Evolutionary conservation across 75 land plant genomes (phyloP), one percentile per base, ranked within the genome.

Genomic region (Selaginella tamariscina): DNA sequence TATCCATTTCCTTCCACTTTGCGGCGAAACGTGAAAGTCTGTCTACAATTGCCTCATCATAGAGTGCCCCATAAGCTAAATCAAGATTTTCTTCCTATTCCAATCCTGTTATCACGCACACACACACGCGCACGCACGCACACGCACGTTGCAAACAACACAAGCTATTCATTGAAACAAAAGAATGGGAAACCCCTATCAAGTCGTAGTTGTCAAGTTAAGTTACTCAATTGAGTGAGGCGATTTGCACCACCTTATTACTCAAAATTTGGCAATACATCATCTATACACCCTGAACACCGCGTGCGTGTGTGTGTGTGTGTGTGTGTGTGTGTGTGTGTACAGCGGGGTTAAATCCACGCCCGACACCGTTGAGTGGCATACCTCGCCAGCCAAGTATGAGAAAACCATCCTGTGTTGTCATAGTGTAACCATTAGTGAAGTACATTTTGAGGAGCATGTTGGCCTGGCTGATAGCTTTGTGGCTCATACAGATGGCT

Each of bases 321-420:
- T n/a, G n/a, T n/a, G n/a, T 39, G 49, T 39, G 49, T 15, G 11
- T 39, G 15, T 5, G 5, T 15, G 49, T 39, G n/a, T 39, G 15
- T 39, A 39, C 49, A 5, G 5, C 15, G 11, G 5, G 49, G 11
- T 59, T n/a, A 59, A 23, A 59, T 59, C 62, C 62, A 59, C 8
- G 62, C 23, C 24, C 23, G 21, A 59, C 62, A n/a, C 62, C 62
- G 23, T 59, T 59, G 21, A 59, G 62, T 8, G 62, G 62, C 62
- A 59, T 59, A 9, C 62, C 62, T 9, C 62, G 62, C 62, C 62
- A 59, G 18, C 62, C 62, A 8, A 59, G 62, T 8, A 59, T 59
- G n/a, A 59, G 21, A n/a, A 59, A 59, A 2, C 62, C 62, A 8
- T 26, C 24, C 26, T 59, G 27, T 2, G 8, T 59, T n/a, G 62